Percentiles rank a stretch among this genome's conserved stretches.
Evolutionary conservation across 441 rosid genomes (phyloP).

Genomic region (Arabidopsis lyrata): DNA sequence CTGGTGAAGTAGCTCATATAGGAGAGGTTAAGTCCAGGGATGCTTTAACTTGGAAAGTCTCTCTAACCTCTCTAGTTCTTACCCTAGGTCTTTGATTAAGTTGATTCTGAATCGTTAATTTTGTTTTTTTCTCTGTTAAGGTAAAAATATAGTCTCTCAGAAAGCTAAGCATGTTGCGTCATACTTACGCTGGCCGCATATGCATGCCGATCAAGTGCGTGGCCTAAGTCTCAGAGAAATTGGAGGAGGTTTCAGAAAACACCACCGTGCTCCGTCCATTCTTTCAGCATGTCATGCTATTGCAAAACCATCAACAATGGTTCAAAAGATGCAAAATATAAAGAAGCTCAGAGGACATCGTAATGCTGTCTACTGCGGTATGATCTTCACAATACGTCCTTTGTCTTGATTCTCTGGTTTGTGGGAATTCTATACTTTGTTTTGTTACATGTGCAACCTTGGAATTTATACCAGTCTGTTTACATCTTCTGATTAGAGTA

Average conservation of each 20-base stretch:
- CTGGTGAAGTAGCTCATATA: constrained; percentile 39
- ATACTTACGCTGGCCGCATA: constrained; percentile 83
- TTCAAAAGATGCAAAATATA: constrained; percentile 80
- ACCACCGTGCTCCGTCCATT: constrained; percentile 83
- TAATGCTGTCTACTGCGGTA: constrained; percentile 89
- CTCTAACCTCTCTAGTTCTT: constrained; percentile 27
- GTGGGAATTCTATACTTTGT: constrained; percentile 28
- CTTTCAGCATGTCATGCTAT: constrained; percentile 80
- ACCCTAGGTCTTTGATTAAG: constrained; percentile 29
- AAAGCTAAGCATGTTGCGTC: constrained; percentile 57
- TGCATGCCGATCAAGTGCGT: constrained; percentile 82
- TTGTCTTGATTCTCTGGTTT: constrained; percentile 31
- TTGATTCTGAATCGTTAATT: constrained; percentile 30
- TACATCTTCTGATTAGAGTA: constrained; percentile 6
- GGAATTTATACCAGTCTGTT: constrained; percentile 8
- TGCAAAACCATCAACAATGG: constrained; percentile 83
- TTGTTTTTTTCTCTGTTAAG: constrained; percentile 53
- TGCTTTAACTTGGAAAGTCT: constrained; percentile 25
- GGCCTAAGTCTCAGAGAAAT: constrained; percentile 84
- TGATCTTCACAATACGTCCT: constrained; percentile 38
- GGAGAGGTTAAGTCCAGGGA: constrained; percentile 16
- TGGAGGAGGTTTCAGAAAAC: constrained; percentile 82
- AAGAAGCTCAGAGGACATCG: constrained; percentile 84
- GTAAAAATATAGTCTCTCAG: constrained; percentile 48
- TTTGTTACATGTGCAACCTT: constrained; percentile 34